Conservation (phyloP, 2,329 filamentous ascomycete genomes). For the Eurotiales sp. region DNA sequence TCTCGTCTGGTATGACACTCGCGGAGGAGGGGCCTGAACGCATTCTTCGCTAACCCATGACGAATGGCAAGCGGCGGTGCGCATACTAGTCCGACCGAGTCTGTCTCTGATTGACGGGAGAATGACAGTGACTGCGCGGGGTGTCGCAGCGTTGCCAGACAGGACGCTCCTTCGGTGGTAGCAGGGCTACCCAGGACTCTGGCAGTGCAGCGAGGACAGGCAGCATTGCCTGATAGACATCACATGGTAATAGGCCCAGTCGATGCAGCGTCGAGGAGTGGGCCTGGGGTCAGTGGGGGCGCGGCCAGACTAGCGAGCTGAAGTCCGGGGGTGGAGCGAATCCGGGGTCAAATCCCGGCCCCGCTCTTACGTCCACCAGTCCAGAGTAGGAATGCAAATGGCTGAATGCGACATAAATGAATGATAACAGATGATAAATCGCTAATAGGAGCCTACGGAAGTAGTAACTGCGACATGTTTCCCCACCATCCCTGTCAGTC, state of each 20-base stretch:
- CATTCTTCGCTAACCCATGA: not conserved
- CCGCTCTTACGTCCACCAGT: not conserved
- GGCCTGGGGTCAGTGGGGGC: conserved; percentile 7
- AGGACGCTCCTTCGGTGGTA: not conserved
- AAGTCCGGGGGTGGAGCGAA: conserved; percentile 13
- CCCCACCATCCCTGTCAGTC: no score
- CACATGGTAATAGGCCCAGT: no score
- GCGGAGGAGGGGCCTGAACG: no score
- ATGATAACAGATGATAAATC: no score
- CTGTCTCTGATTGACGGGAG: not conserved
- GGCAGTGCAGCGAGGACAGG: not conserved
- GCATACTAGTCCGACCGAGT: not conserved
- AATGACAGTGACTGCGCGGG: not conserved
- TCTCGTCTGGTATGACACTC: no score
- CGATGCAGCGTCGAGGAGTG: no score
- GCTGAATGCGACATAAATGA: no score
- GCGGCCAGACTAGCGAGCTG: not conserved
- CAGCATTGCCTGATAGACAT: no score
- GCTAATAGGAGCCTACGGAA: no score
- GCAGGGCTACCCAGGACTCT: no score
- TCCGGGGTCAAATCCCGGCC: conserved; percentile 5
- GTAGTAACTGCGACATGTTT: no score
- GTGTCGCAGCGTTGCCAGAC: not conserved
- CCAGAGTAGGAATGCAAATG: no score
- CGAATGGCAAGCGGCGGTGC: not conserved